Conservation (phyloP, 352 stramenopile genomes). For the Plasmopara halstedii region DNA sequence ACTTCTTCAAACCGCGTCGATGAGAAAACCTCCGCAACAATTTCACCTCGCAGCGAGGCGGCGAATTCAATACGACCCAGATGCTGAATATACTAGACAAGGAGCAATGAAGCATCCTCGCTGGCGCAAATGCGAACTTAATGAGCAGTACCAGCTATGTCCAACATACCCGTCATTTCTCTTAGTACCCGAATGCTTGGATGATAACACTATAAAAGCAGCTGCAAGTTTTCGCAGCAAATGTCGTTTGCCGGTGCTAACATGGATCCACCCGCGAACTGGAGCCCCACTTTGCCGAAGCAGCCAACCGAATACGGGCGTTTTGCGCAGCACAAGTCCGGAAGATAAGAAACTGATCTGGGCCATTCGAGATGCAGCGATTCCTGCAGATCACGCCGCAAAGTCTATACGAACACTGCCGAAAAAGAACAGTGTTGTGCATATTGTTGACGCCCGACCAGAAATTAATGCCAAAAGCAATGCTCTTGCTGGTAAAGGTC, state of each 20-base stretch:
- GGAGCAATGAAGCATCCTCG: conserved; percentile 53
- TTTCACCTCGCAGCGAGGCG: conserved; percentile 36
- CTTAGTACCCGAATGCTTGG: conserved; percentile 51
- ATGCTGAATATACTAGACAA: conserved; percentile 54
- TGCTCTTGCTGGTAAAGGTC: conserved; percentile 82
- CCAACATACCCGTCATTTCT: conserved; percentile 65
- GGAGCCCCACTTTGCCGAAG: conserved; percentile 90
- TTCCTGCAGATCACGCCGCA: conserved; percentile 32
- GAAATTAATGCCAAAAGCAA: conserved; percentile 90
- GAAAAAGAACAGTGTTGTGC: conserved; percentile 67
- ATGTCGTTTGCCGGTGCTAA: conserved; percentile 73
- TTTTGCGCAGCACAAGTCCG: conserved; percentile 88
- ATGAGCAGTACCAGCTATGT: conserved; percentile 67
- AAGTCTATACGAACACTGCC: conserved; percentile 21
- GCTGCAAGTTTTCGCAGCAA: conserved; percentile 71
- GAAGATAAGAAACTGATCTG: conserved; percentile 89
- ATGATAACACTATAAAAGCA: conserved; percentile 61
- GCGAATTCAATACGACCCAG: conserved; percentile 67
- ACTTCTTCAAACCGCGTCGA: conserved; percentile 14
- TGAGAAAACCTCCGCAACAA: conserved; percentile 23
- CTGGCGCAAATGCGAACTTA: conserved; percentile 54
- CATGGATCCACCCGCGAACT: conserved; percentile 86
- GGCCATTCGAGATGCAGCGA: conserved; percentile 74
- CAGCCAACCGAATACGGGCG: conserved; percentile 93
- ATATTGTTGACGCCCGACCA: conserved; percentile 87